Percentiles rank a stretch among this genome's conserved stretches.
phyloP scores from a whole-genome alignment of 2,329 filamentous ascomycete species.

The Penicillium sp. region DNA sequence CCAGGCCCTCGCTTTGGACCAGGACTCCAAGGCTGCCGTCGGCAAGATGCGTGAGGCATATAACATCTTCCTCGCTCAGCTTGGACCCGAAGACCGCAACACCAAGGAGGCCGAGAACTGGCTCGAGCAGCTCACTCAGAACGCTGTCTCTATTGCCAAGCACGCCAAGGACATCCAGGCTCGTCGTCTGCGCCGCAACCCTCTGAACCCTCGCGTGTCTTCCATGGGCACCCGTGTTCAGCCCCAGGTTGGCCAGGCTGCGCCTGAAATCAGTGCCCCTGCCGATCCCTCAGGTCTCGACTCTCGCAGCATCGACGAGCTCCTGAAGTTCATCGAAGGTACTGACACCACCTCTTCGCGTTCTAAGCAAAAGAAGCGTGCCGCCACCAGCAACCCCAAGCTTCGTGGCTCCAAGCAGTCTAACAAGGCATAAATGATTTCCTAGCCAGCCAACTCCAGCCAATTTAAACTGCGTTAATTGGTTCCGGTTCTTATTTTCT shows the following conservation, averaged over 20 bases:
- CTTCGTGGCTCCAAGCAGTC: conserved; percentile 44
- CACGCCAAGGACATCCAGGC: conserved; percentile 83
- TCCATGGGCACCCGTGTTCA: conserved; percentile 57
- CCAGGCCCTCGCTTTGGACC: conserved; percentile 91
- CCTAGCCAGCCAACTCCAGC: conserved; percentile 13
- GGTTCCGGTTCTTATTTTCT: conserved; percentile 17
- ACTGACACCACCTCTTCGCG: conserved; percentile 41
- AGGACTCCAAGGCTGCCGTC: conserved; percentile 88
- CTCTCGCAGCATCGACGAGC: conserved; percentile 83
- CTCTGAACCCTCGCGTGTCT: conserved; percentile 61
- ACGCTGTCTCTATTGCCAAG: conserved; percentile 90
- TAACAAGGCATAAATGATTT: conserved; percentile 27
- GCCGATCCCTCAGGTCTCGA: conserved; percentile 55
- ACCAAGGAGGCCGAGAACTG: conserved; percentile 97
- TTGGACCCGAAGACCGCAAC: conserved; percentile 90
- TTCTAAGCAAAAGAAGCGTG: conserved; percentile 46
- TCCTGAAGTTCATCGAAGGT: conserved; percentile 93
- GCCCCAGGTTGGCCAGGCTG: conserved; percentile 60
- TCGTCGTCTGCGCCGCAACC: conserved; percentile 68
- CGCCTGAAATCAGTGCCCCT: conserved; percentile 47
- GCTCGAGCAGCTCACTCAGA: conserved; percentile 94
- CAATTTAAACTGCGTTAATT: conserved; percentile 7
- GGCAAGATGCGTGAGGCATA: conserved; percentile 93
- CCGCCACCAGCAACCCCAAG: conserved; percentile 43
- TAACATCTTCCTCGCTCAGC: conserved; percentile 85